Base-by-base conservation (phyloP, 2,329 filamentous ascomycete genomes). In the Colletotrichum zoysiae region DNA sequence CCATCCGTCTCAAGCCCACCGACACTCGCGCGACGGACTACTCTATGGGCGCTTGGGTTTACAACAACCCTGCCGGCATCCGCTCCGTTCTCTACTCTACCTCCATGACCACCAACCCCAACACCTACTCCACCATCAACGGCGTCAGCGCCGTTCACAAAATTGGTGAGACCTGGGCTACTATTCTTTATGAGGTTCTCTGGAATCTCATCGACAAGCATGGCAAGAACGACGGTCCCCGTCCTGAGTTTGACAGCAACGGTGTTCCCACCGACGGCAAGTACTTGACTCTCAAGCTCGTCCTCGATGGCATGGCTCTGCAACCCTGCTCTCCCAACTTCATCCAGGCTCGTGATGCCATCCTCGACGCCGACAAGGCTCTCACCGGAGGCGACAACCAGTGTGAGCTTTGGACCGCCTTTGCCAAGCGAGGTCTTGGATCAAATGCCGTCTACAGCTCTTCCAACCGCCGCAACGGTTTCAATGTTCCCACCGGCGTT, bases 181-280 rank as follows among this genome's bases (percentile, higher is more conserved):
- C 82, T 0, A 84, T 85, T 53, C 80, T 89, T 5, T 89, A 89
- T 77, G 87, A 89, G 75, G 81, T 89, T 16, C 77, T 89, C 68
- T 89, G 88, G 87, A 88, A 87, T 78, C 75, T 89, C 44, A 86
- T 89, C 69, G 87, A 87, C 63, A 86, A 86, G 79, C 78, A 88
- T 72, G 87, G 87, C 67, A 86, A 86, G 79, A 87, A 83, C 53
- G 80, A 83, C 57, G 79, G 72, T 0, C 78, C 78, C 11, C 75
- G 78, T 20, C 87, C 87, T 0, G 77, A 78, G 1, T 84, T 88
- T 61, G 75, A 78, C 57, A 66, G 42, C 14, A 79, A 81, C 11
- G 84, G 85, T 3, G 81, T 88, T 1, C 87, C 87, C 3, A 85
- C 81, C 0, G 86, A 89, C 68, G 87, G 87, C 26, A 84, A 84